Evolutionary conservation across 2,329 filamentous ascomycete species (phyloP), one percentile per base, ranked within the genome.

Genomic region (Venturia asperata): DNA sequence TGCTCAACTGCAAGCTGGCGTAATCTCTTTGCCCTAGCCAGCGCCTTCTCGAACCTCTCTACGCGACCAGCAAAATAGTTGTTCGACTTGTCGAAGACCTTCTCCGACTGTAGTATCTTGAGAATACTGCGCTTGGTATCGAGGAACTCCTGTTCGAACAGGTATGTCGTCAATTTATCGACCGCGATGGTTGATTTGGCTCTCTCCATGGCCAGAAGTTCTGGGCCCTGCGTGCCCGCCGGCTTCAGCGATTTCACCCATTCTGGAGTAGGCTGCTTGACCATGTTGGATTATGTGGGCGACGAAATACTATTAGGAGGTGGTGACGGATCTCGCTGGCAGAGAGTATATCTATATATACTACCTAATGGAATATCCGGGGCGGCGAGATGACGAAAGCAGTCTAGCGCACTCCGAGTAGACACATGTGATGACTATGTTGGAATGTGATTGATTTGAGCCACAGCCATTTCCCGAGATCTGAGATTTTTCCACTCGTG

Each of bases 41-140:
- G 79, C 1, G 89, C 84, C 42, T 83, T 84, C 72, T 90, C 83
- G 71, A 92, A 86, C 61, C 86, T 82, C 68, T 89, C 87, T 34
- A 84, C 81, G 56, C 89, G 80, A 52, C 88, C 88, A 69, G 85
- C 82, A 74, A 89, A 90, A 77, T 91, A 90, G 73, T 91, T 91
- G 68, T 88, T 85, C 3, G 85, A 85, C 77, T 92, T 92, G 76
- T 92, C 87, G 69, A 92, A 92, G 65, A 91, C 82, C 63, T 84
- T 83, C 66, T 92, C 87, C 0, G 80, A 74, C 70, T 86, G 78
- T 5, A 92, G 81, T n/a, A 90, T 81, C 61, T 82, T 77, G 6
- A 91, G 77, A 37, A 92, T 81, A 30, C 78, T 78, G 1, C 82
- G 76, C 70, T 87, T 86, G 55, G 83, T 80, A 65, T 86, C 80